A percentile compares a stretch with the other conserved stretches of the same genome.
phyloP scores from a whole-genome alignment of 257 asterid genomes.

The Solanum paucissectum region DNA sequence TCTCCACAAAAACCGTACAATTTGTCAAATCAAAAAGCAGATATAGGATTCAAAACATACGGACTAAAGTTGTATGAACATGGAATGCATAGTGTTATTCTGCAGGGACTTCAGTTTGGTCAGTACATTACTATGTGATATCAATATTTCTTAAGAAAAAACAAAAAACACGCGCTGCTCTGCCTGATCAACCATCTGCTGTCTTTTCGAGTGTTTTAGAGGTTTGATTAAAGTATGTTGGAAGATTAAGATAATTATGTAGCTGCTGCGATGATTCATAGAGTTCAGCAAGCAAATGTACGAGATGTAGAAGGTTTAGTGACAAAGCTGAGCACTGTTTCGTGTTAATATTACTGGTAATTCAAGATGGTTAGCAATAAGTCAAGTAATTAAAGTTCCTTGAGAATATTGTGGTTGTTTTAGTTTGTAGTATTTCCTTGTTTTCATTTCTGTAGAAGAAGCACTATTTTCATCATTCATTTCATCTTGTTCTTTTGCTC shows the following conservation, averaged over 20 bases:
- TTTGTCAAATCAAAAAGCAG: slow-evolving; percentile 22
- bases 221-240: not conserved
- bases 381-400: not conserved
- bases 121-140: slow-evolving; percentile 11
- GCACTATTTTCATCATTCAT: not conserved
- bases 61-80: not conserved
- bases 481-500: not conserved
- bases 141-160: slow-evolving; percentile 8
- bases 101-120: slow-evolving; percentile 32
- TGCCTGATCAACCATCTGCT: not conserved
- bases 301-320: not conserved
- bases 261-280: not conserved
- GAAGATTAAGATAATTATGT: not conserved
- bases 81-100: slow-evolving; percentile 15
- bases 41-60: slow-evolving; percentile 26
- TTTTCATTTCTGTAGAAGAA: not conserved
- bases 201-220: not conserved
- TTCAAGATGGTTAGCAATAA: slow-evolving; percentile 10
- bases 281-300: slow-evolving; percentile 2
- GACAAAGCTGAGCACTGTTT: not conserved
- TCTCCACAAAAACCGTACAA: slow-evolving; percentile 11
- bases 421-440: not conserved
- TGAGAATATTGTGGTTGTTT: not conserved
- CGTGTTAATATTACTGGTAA: slow-evolving; percentile 13
- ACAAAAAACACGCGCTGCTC: not conserved